Evolutionary conservation across 768 basidiomycete species (phyloP).

Genomic region (Mycena filopes): DNA sequence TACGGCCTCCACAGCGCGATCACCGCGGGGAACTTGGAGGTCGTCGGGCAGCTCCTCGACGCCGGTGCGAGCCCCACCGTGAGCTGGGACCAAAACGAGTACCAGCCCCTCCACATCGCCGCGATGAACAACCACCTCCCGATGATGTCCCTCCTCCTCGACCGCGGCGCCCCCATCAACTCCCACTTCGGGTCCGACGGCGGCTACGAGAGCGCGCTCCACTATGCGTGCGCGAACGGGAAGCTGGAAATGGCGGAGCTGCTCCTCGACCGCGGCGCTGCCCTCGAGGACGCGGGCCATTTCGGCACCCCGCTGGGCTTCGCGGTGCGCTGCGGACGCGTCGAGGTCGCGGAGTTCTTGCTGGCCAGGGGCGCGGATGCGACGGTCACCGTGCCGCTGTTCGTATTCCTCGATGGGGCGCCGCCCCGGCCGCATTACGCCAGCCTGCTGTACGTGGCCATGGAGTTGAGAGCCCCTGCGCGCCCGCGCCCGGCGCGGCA

Average conservation of each 20-base stretch:
- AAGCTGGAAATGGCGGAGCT: constrained; percentile 1
- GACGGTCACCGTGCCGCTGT: constrained; percentile 7
- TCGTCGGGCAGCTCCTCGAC: background rate
- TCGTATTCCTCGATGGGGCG: background rate
- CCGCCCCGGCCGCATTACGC: constrained; percentile 1
- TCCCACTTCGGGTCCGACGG: background rate
- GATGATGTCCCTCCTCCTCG: constrained; percentile 18
- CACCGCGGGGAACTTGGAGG: background rate
- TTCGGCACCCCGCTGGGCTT: constrained; percentile 13
- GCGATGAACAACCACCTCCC: background rate
- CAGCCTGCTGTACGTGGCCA: constrained; percentile 4
- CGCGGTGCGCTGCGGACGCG: background rate
- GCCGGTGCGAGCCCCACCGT: constrained; percentile 8
- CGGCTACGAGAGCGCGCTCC: background rate
- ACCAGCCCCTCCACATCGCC: constrained; percentile 8
- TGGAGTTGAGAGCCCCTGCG: background rate
- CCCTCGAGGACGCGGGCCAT: background rate
- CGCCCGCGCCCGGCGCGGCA: background rate
- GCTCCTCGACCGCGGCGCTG: constrained; percentile 6
- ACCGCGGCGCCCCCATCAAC: constrained; percentile 12
- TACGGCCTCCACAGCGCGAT: constrained; percentile 12
- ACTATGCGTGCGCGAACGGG: background rate
- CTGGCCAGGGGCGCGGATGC: constrained; percentile 12
- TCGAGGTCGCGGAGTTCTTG: constrained; percentile 1
- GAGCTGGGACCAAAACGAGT: background rate